Evolutionary conservation across 2,329 filamentous ascomycete genomes (phyloP).

Genomic region (Zymoseptoria crescenta): DNA sequence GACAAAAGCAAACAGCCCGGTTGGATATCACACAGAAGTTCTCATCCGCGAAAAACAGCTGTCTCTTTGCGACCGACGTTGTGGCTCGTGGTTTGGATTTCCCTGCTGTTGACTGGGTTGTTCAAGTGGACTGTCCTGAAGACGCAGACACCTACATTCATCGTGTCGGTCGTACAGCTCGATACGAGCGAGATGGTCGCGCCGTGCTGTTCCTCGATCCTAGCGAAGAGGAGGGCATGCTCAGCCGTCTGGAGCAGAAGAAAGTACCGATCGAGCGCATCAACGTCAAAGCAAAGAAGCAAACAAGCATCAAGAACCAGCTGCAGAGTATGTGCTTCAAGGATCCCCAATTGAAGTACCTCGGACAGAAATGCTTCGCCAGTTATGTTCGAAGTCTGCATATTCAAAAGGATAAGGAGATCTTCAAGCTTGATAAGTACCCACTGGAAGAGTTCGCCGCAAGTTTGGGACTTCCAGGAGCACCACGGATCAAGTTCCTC

Average conservation of each 20-base stretch:
- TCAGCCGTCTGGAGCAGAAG: conserved; percentile 74
- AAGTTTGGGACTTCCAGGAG: conserved; percentile 80
- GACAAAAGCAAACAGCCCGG: conserved; percentile 84
- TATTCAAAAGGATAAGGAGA: conserved; percentile 82
- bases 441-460: conserved; percentile 78
- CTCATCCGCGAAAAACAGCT: conserved; percentile 69
- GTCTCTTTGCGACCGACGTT: conserved; percentile 91
- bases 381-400: conserved; percentile 80
- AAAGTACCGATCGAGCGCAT: conserved; percentile 84
- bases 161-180: conserved; percentile 86
- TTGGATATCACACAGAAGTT: conserved; percentile 83
- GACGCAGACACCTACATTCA: conserved; percentile 98
- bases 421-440: conserved; percentile 77
- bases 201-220: conserved; percentile 89
- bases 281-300: conserved; percentile 82
- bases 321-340: conserved; percentile 95
- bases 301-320: conserved; percentile 73
- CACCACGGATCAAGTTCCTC: conserved; percentile 86
- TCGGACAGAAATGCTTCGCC: conserved; percentile 92
- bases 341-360: conserved; percentile 84
- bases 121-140: conserved; percentile 96
- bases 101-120: conserved; percentile 94
- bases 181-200: conserved; percentile 78
- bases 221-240: conserved; percentile 85
- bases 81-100: conserved; percentile 93